Percentiles rank a stretch among this genome's conserved stretches.
phyloP scores from a whole-genome alignment of 768 basidiomycete species.

The Termitomyces titanicus region DNA sequence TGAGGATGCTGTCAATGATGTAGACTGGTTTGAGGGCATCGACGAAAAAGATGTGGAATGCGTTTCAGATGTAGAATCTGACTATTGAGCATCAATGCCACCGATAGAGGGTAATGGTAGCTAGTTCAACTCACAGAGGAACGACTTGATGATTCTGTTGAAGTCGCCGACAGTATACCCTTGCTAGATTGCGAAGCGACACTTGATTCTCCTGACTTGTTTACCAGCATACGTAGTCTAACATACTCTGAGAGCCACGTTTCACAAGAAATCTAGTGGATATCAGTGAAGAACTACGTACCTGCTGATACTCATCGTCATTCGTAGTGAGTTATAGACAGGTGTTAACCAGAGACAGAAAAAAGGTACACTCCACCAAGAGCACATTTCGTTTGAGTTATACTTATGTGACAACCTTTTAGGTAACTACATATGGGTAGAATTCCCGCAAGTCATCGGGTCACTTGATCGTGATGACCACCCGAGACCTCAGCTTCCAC shows the following conservation, averaged over 20 bases:
- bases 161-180: neutral
- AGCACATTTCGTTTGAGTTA: conserved; percentile 14
- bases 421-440: conserved; percentile 26
- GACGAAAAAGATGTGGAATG: neutral
- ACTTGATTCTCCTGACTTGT: neutral
- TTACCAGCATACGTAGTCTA: neutral
- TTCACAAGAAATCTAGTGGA: neutral
- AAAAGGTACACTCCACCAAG: neutral
- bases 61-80: neutral
- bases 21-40: neutral
- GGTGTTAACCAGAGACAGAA: neutral
- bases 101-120: neutral
- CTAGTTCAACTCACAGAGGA: neutral
- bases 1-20: neutral
- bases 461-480: conserved; percentile 31
- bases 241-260: neutral
- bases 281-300: neutral
- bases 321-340: neutral
- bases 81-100: conserved; percentile 1
- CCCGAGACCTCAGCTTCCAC: conserved; percentile 14
- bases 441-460: conserved; percentile 19
- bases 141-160: neutral
- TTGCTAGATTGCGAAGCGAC: neutral
- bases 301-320: conserved; percentile 11
- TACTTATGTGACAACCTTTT: conserved; percentile 29